phyloP scores from a whole-genome alignment of 164 flowering plant genomes.

The Tetrastigma voinierianum region DNA sequence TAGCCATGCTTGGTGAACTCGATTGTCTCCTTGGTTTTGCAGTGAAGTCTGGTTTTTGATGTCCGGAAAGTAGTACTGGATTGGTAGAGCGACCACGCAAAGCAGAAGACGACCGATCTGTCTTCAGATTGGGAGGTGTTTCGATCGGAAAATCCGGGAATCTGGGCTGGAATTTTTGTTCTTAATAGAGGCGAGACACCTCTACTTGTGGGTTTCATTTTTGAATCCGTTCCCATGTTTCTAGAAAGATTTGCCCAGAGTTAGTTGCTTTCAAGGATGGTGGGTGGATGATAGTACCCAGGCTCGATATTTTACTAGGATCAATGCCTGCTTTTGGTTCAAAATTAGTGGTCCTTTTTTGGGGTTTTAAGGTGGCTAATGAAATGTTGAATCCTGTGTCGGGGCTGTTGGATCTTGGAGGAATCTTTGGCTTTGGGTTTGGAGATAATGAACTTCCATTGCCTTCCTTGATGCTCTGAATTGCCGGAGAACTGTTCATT shows the following conservation, averaged over 20 bases:
- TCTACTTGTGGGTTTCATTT: slow-evolving; percentile 31
- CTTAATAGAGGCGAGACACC: slow-evolving; percentile 39
- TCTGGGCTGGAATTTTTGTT: slow-evolving; percentile 32
- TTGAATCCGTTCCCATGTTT: slow-evolving; percentile 6
- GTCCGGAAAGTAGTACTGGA: neutral
- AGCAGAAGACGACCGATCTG: slow-evolving; percentile 30
- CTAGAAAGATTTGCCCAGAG: slow-evolving; percentile 16
- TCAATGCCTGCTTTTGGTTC: slow-evolving; percentile 3
- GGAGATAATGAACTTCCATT: slow-evolving; percentile 19
- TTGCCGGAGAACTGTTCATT: slow-evolving; percentile 30
- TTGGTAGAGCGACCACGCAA: slow-evolving; percentile 11
- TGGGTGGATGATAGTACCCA: neutral
- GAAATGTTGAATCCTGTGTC: slow-evolving; percentile 17
- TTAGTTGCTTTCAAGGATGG: slow-evolving; percentile 13
- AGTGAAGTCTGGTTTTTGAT: slow-evolving; percentile 12
- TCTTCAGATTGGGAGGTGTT: slow-evolving; percentile 35
- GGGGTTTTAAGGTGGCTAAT: slow-evolving; percentile 15
- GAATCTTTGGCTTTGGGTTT: slow-evolving; percentile 22
- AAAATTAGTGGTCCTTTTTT: neutral
- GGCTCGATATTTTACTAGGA: neutral
- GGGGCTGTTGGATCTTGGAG: slow-evolving; percentile 32
- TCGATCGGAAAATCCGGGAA: slow-evolving; percentile 33
- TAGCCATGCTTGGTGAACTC: slow-evolving; percentile 39
- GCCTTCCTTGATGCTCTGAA: slow-evolving; percentile 19
- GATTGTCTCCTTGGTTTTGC: slow-evolving; percentile 33